Evolutionary conservation across 305 asterid genomes (phyloP), one percentile per base, ranked within the genome.

Genomic region (Nicotiana rustica): DNA sequence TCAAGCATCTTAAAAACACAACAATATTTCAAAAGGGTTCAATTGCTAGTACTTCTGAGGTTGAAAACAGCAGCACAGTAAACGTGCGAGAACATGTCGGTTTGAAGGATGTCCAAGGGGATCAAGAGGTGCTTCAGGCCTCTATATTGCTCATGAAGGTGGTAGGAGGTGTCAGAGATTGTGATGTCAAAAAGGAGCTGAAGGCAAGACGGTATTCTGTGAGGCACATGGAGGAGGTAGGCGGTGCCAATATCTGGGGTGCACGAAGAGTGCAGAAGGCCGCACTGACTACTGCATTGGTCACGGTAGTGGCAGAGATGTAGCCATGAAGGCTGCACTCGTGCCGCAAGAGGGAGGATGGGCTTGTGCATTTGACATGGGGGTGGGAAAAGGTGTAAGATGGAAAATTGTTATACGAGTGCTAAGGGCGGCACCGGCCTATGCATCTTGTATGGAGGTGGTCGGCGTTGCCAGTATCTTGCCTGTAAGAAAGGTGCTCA

Each of bases 381-480:
- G 19, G 94, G 97, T 5, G 93, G 97, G 62, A 93, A 91, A 84
- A 88, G 97, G 81, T 93, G 97, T 84, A 82, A 67, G 80, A 67
- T 89, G 10, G 92, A 90, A 38, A 86, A 88, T 55, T 93, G 95
- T 86, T 69, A 85, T 3, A 88, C 86, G 85, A 91, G 97, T 31
- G 97, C 94, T 2, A 94, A 91, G 88, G 95, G 92, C 10, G 65
- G 86, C 68, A 81, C 92, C 15, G 89, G 93, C 69, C 92, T 93
- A 25, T 92, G 97, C 86, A 92, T 92, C 68, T 92, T 95, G 36
- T 95, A 92, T 66, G 95, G 97, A 12, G 97, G 97, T 1, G 95
- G 95, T 2, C 93, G 88, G 9, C 89, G 94, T 6, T 93, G 95
- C 84, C 95, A 85, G 33, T 89, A 86, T 87, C 89, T 91, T 3